Base-by-base conservation (phyloP, 2,329 filamentous ascomycete species). In the Helotiales sp. region DNA sequence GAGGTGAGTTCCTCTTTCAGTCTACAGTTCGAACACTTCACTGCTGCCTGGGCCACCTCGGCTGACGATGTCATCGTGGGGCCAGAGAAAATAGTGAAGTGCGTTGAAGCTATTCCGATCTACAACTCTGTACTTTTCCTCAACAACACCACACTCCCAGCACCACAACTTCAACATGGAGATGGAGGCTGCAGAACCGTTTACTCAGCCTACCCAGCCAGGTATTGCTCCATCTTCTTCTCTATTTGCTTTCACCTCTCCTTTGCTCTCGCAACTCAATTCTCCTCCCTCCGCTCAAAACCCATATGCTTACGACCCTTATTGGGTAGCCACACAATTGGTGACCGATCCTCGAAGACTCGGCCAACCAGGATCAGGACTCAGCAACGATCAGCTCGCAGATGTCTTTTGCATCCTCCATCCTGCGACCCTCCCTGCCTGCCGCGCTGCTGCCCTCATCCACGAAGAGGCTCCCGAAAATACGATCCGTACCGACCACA, bases 361-460 rank as follows among this genome's bases (percentile, higher is more conserved):
- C 69, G 93, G 93, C 64, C 85, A 90, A 77, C 91, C 93, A 79
- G 92, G 93, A 77, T 96, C 93, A 47, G 93, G 92, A 64, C 89
- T 97, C 69, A 90, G 87, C 62, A 90, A 94, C 72, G 87, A 92
- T 71, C 94, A 97, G 77, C 87, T 96, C 59, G 87, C 92, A 69
- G 94, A 97, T 79, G 93, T 97, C 73, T 87, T 97, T 71, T 96
- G 93, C 80, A 89, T 97, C 65, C 85, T 98, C 30, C 89, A 96
- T 73, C 94, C 95, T 11, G 88, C 87, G 71, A 92, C 93, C 2
- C 83, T 87, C 45, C 86, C 87, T 24, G 93, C 95, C 22, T 89
- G 90, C 70, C 82, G 84, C 70, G 91, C 94, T 73, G 88, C 72
- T 11, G 79, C 82, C 49, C 79, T 82, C 2, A 87, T 87, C 22